These are phyloP conservation scores for Xylaria sp. DNA, from an alignment of 2,329 filamentous ascomycete species.

Conservation along the genomic window DNA sequence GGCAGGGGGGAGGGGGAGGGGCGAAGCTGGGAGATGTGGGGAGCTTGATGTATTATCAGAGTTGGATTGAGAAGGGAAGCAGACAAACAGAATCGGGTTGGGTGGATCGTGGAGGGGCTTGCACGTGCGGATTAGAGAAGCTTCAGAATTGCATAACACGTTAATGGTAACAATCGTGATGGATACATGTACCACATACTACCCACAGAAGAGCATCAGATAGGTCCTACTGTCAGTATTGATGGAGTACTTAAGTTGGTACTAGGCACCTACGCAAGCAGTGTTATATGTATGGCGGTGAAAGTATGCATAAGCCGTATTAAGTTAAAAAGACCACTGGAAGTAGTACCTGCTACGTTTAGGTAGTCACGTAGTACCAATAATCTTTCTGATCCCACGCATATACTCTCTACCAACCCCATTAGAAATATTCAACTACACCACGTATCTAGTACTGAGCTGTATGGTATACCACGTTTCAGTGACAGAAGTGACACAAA, in stretches of 20 bases:
- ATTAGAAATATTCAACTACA: no score
- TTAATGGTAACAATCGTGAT: neutral
- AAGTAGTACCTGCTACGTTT: neutral
- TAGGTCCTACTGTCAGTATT: neutral
- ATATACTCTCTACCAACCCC: no score
- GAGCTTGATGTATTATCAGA: constrained; percentile 34
- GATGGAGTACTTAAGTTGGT: neutral
- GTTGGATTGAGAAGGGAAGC: neutral
- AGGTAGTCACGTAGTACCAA: neutral
- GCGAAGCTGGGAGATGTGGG: constrained; percentile 39
- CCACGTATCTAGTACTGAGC: no score
- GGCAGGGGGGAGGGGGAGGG: constrained; percentile 1
- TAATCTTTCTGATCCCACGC: neutral
- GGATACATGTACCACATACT: neutral
- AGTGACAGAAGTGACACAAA: no score
- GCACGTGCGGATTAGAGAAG: constrained; percentile 13
- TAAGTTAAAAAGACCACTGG: neutral
- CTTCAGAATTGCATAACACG: constrained; percentile 30
- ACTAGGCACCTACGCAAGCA: no score
- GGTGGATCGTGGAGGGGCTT: constrained; percentile 40
- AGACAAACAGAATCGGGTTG: neutral
- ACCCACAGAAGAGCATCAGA: neutral
- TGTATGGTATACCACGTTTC: no score
- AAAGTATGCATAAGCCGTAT: neutral
- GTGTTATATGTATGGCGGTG: neutral